phyloP scores from a whole-genome alignment of 306 rosid species.

The Pachyrhizus erosus region DNA sequence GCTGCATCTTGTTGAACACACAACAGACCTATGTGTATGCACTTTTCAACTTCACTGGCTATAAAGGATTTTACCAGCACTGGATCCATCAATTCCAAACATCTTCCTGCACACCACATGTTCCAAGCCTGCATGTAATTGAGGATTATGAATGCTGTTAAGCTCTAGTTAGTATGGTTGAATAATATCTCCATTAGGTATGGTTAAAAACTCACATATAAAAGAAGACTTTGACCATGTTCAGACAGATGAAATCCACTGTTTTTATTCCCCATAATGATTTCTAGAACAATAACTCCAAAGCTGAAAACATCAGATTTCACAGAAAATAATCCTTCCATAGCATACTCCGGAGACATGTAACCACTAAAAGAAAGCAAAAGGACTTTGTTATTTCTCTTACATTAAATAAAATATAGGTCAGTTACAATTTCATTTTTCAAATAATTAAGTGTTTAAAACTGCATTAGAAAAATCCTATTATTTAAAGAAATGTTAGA shows the following conservation, averaged over 20 bases:
- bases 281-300: slow-evolving; percentile 56
- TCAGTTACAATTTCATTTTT: neutral
- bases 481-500: too few species aligned
- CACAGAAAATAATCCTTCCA: slow-evolving; percentile 50
- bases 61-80: neutral
- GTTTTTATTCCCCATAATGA: slow-evolving; percentile 47
- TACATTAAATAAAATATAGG: neutral
- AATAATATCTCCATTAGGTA: neutral
- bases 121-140: slow-evolving; percentile 47
- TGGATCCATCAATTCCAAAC: slow-evolving; percentile 44
- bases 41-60: slow-evolving; percentile 29
- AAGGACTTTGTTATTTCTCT: neutral
- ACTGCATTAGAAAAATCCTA: neutral
- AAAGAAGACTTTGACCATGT: slow-evolving; percentile 49
- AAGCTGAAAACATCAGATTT: slow-evolving; percentile 58
- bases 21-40: slow-evolving; percentile 51
- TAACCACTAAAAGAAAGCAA: slow-evolving; percentile 45
- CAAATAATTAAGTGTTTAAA: neutral
- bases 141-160: neutral
- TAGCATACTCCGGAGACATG: slow-evolving; percentile 62
- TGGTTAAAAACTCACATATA: slow-evolving; percentile 36
- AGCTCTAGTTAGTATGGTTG: neutral
- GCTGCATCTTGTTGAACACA: slow-evolving; percentile 53
- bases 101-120: neutral
- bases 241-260: slow-evolving; percentile 39